phyloP scores from a whole-genome alignment of 495 filamentous ascomycete genomes.

The Penicillium bovifimosum region DNA sequence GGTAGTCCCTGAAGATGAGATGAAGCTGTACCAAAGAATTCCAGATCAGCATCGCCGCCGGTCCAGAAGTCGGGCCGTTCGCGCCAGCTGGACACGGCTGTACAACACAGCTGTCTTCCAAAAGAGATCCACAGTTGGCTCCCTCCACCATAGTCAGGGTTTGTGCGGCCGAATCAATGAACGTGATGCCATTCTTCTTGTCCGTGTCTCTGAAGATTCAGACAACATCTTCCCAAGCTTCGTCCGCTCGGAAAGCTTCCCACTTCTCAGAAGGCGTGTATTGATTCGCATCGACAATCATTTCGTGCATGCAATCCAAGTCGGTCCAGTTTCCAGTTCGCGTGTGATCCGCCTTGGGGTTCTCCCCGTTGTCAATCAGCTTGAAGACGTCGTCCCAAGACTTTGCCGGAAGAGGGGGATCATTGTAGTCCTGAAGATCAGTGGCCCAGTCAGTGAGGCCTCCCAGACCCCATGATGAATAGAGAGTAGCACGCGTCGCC shows the following conservation, averaged over 20 bases:
- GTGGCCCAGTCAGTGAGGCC: slow-evolving; percentile 41
- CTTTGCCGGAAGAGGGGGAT: neutral
- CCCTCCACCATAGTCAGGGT: neutral
- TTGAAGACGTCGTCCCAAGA: neutral
- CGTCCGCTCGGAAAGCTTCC: neutral
- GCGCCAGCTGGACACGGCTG: neutral
- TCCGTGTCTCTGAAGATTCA: neutral
- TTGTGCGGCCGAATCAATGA: neutral
- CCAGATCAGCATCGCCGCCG: neutral
- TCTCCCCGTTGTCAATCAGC: neutral
- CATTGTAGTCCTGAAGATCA: slow-evolving; percentile 22
- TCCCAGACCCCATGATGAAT: slow-evolving; percentile 23
- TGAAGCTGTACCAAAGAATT: neutral
- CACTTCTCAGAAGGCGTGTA: neutral
- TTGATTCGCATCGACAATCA: neutral
- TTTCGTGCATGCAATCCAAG: neutral
- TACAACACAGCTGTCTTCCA: neutral
- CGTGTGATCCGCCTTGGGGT: neutral
- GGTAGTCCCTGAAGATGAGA: neutral
- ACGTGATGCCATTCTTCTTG: neutral
- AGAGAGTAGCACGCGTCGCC: slow-evolving; percentile 10
- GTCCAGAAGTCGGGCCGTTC: neutral
- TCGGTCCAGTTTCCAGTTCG: neutral
- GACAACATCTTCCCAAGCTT: neutral
- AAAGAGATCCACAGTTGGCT: neutral